Percentiles rank a stretch among this genome's conserved stretches.
phyloP scores from a whole-genome alignment of 345 rosid genomes.

The Corymbia maculata region DNA sequence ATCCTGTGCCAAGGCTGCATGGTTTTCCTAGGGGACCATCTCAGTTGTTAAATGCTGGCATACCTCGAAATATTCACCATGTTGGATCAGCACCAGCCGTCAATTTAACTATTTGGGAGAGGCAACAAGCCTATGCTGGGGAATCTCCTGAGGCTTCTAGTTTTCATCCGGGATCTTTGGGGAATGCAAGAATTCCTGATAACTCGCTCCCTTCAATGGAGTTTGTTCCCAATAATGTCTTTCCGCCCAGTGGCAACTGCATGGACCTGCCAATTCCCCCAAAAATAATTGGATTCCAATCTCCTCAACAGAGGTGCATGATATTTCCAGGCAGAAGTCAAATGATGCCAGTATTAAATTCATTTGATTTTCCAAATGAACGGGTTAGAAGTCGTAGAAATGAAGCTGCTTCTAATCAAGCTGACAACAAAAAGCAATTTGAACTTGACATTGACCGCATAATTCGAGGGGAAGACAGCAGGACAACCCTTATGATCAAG shows the following conservation, averaged over 20 bases:
- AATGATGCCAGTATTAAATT: conserved; percentile 46
- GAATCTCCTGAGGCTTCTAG: conserved; percentile 53
- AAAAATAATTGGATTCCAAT: conserved; percentile 42
- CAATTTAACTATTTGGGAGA: conserved; percentile 74
- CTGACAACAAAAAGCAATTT: conserved; percentile 65
- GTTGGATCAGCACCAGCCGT: conserved; percentile 83
- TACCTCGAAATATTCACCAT: conserved; percentile 52
- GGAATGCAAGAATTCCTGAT: conserved; percentile 15
- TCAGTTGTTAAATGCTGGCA: conserved; percentile 38
- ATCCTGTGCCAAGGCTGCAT: conserved; percentile 44
- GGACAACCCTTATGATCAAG: conserved; percentile 96
- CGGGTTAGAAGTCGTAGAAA: conserved; percentile 76
- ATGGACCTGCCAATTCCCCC: conserved; percentile 33
- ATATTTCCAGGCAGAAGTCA: conserved; percentile 61
- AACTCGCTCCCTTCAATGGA: conserved; percentile 18
- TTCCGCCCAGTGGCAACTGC: conserved; percentile 44
- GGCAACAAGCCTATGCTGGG: conserved; percentile 49
- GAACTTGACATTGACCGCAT: conserved; percentile 88
- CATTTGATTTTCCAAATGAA: conserved; percentile 68
- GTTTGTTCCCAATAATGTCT: conserved; percentile 11
- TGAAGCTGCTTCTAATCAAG: conserved; percentile 55
- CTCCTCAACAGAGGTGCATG: conserved; percentile 68
- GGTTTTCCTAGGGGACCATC: conserved; percentile 66
- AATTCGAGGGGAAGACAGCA: conserved; percentile 59
- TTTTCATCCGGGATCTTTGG: conserved; percentile 23